Evolutionary conservation across 208 protist species (phyloP).

Genomic region (Lotmaria passim): DNA sequence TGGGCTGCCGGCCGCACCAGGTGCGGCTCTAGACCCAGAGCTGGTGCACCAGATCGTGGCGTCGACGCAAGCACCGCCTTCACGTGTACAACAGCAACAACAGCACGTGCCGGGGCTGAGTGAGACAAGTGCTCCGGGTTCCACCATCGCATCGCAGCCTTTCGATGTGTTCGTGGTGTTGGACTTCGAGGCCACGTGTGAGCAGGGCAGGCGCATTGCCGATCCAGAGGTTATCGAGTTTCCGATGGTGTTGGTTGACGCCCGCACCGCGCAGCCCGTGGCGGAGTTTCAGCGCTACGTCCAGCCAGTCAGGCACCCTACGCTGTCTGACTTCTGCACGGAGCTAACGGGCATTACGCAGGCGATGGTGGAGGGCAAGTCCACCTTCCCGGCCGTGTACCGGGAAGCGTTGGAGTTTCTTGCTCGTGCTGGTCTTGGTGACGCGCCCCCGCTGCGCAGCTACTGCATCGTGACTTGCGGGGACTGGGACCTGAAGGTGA

Average conservation of each 20-base stretch:
- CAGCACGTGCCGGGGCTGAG: background rate
- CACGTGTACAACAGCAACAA: background rate
- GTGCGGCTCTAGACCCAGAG: constrained; percentile 24
- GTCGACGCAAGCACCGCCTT: background rate
- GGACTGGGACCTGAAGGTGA: constrained; percentile 93
- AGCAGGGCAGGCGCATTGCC: constrained; percentile 38
- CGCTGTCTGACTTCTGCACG: constrained; percentile 86
- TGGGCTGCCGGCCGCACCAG: constrained; percentile 22
- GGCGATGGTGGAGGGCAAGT: constrained; percentile 48
- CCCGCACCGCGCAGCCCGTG: constrained; percentile 38
- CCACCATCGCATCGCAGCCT: constrained; percentile 16
- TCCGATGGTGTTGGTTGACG: constrained; percentile 84
- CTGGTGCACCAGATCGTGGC: constrained; percentile 16
- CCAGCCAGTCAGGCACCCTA: constrained; percentile 54
- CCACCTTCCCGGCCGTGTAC: constrained; percentile 72
- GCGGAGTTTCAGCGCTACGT: constrained; percentile 92
- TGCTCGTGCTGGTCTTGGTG: constrained; percentile 43
- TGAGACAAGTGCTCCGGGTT: background rate
- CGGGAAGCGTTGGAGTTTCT: constrained; percentile 69
- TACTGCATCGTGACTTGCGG: constrained; percentile 94
- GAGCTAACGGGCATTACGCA: constrained; percentile 90
- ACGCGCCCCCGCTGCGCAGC: constrained; percentile 48
- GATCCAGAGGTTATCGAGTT: constrained; percentile 90
- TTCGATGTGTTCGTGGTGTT: constrained; percentile 86
- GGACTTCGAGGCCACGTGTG: constrained; percentile 96